Evolutionary conservation across 2,329 filamentous ascomycete species (phyloP).

Genomic region (Aphanocladium album): DNA sequence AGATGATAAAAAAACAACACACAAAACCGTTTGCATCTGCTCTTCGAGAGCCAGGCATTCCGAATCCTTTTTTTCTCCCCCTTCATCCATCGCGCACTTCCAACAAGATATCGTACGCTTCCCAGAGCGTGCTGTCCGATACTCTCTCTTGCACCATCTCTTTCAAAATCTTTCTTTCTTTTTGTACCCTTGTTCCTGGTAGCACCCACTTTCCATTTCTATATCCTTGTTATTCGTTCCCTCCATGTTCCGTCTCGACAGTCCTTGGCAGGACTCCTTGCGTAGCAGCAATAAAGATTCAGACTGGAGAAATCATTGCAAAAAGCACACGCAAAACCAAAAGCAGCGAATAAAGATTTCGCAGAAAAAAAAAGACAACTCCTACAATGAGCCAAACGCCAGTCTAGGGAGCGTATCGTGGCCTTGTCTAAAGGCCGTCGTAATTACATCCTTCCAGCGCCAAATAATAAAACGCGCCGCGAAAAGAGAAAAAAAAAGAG

Average conservation of each 20-base stretch:
- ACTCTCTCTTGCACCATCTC: neutral
- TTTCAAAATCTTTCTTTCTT: neutral
- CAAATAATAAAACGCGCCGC: constrained; percentile 23
- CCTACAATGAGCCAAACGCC: constrained; percentile 13
- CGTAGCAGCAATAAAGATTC: neutral
- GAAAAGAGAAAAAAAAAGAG: constrained; percentile 8
- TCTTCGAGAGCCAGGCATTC: neutral
- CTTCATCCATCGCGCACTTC: neutral
- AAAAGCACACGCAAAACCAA: neutral
- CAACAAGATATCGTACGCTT: neutral
- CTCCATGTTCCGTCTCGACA: neutral
- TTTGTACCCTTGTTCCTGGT: neutral
- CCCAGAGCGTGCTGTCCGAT: neutral
- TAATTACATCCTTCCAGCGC: constrained; percentile 34
- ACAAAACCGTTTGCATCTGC: neutral
- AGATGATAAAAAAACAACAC: neutral
- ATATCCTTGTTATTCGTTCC: neutral
- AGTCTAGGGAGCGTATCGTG: constrained; percentile 14
- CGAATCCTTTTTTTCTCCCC: neutral
- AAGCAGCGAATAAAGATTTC: constrained; percentile 6
- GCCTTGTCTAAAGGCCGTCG: constrained; percentile 24
- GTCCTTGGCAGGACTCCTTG: neutral
- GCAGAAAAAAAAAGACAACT: constrained; percentile 4
- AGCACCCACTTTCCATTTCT: neutral
- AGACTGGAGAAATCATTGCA: neutral